Evolutionary conservation across 2,329 filamentous ascomycete species (phyloP).

Genomic region (Hawksworthiomyces lignivorus): DNA sequence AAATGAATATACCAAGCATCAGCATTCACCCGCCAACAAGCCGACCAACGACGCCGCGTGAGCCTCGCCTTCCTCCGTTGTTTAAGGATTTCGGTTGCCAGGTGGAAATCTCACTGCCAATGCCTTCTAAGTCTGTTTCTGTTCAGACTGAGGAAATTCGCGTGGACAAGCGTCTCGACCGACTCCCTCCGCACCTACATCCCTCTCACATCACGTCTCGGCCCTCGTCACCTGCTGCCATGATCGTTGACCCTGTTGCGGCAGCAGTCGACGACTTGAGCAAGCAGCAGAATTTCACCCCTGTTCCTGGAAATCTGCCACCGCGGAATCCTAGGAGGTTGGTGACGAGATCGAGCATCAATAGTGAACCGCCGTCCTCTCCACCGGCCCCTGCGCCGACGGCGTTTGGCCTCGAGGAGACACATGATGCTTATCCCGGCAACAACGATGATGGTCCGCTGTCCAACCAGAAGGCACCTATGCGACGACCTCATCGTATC

Average conservation of each 20-base stretch:
- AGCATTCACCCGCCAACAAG: conserved; percentile 84
- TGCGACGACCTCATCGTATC: conserved; percentile 64
- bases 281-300: conserved; percentile 37
- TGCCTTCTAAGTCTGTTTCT: conserved; percentile 43
- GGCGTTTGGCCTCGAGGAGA: conserved; percentile 28
- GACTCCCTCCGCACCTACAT: conserved; percentile 68
- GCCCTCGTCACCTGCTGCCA: conserved; percentile 43
- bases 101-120: conserved; percentile 48
- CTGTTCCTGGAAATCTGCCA: conserved; percentile 45
- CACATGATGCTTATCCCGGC: conserved; percentile 62
- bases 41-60: conserved; percentile 68
- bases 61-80: conserved; percentile 69
- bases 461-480: conserved; percentile 49
- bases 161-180: conserved; percentile 67
- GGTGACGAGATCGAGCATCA: conserved; percentile 34
- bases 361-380: conserved; percentile 41
- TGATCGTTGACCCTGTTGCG: conserved; percentile 17
- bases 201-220: conserved; percentile 65
- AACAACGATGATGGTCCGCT: conserved; percentile 76
- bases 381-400: conserved; percentile 24
- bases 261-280: conserved; percentile 31
- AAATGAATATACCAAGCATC: conserved; percentile 69
- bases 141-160: conserved; percentile 89
- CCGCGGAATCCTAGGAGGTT: conserved; percentile 55
- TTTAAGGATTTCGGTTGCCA: conserved; percentile 79